A percentile compares a stretch with the other conserved stretches of the same genome.
Evolutionary conservation across 2,329 filamentous ascomycete species (phyloP).

Genomic region (Metarhizium guizhouense): DNA sequence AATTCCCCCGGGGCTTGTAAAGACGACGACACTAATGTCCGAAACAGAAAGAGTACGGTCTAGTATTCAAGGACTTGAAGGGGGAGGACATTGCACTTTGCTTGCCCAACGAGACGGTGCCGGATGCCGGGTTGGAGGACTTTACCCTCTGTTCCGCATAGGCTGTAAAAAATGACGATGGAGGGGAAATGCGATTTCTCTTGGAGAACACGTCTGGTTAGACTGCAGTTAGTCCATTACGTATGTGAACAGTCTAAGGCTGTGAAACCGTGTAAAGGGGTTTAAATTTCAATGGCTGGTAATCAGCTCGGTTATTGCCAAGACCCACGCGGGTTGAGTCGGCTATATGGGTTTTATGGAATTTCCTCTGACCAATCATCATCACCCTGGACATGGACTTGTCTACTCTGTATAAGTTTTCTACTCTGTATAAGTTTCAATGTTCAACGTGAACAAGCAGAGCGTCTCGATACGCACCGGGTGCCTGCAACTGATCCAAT

Average conservation of each 20-base stretch:
- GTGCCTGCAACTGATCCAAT: neutral
- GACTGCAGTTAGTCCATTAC: too few species aligned
- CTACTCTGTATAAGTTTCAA: too few species aligned
- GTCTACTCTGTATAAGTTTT: too few species aligned
- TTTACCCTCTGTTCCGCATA: slow-evolving; percentile 13
- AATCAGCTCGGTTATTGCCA: neutral
- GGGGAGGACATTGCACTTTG: slow-evolving; percentile 21
- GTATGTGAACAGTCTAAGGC: too few species aligned
- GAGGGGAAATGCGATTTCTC: neutral
- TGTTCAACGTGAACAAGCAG: too few species aligned
- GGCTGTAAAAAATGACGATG: neutral
- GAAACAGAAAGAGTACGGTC: slow-evolving; percentile 19
- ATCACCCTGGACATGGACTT: too few species aligned
- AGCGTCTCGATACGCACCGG: too few species aligned
- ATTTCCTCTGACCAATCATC: too few species aligned
- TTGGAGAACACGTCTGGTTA: too few species aligned
- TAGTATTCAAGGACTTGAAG: slow-evolving; percentile 19
- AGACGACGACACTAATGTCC: neutral
- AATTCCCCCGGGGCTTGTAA: neutral
- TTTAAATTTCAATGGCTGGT: too few species aligned
- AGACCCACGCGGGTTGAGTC: neutral
- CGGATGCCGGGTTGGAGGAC: slow-evolving; percentile 16
- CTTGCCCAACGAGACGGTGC: slow-evolving; percentile 15
- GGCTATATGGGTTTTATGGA: neutral
- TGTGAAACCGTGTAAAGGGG: too few species aligned